phyloP scores from a whole-genome alignment of 2,329 filamentous ascomycete genomes.

The Hypoxylon sp. region DNA sequence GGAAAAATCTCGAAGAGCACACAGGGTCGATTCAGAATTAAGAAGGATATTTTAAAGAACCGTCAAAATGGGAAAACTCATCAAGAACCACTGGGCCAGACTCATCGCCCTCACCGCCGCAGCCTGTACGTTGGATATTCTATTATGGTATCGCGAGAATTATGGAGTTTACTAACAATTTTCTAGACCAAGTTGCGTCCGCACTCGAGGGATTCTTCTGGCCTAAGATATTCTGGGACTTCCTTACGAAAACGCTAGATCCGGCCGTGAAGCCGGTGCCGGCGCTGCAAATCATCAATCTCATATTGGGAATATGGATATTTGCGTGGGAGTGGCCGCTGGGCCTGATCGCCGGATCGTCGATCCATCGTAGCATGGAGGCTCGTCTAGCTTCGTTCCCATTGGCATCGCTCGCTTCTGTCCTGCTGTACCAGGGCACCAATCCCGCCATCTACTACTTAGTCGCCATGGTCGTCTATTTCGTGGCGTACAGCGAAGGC shows the following conservation, averaged over 20 bases:
- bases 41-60: conserved; percentile 39
- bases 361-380: conserved; percentile 89
- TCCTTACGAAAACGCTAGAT: conserved; percentile 91
- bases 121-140: conserved; percentile 58
- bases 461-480: conserved; percentile 87
- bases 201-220: conserved; percentile 93
- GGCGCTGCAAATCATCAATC: conserved; percentile 89
- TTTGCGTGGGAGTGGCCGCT: conserved; percentile 95
- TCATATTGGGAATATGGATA: conserved; percentile 83
- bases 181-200: conserved; percentile 85
- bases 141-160: conserved; percentile 10
- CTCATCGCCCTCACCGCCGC: conserved; percentile 92
- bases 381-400: conserved; percentile 87
- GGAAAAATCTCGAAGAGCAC: conserved; percentile 42
- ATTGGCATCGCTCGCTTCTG: conserved; percentile 78
- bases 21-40: conserved; percentile 36
- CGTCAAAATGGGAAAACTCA: conserved; percentile 89
- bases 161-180: conserved; percentile 49
- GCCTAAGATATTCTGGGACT: conserved; percentile 99
- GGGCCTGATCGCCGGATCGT: conserved; percentile 79
- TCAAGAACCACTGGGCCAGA: conserved; percentile 99
- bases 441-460: conserved; percentile 94
- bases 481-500: conserved; percentile 97
- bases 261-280: conserved; percentile 89
- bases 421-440: conserved; percentile 90